Percentiles rank a stretch among this genome's conserved stretches.
Conservation (phyloP, 306 rosid genomes). For the Adenanthera pavonina region DNA sequence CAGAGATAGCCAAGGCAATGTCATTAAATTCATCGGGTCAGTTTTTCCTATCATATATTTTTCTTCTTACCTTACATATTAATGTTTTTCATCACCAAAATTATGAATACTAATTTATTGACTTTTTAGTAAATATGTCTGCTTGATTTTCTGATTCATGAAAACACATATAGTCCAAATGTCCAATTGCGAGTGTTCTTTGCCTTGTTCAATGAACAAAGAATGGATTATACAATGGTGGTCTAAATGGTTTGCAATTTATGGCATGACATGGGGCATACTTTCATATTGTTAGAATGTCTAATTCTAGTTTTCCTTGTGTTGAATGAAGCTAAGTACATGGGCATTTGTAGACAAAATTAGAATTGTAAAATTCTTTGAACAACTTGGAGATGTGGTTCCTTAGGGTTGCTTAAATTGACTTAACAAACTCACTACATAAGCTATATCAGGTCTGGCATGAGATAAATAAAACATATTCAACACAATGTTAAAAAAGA, state of each 20-base stretch:
- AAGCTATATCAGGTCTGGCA: background rate
- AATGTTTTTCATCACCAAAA: background rate
- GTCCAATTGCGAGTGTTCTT: conserved; percentile 10
- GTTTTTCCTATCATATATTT: conserved; percentile 32
- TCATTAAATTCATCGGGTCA: conserved; percentile 89
- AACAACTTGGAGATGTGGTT: too few species aligned
- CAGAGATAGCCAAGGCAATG: conserved; percentile 70
- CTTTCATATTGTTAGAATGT: background rate
- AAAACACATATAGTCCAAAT: conserved; percentile 1
- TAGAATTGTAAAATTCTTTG: background rate
- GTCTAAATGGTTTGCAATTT: conserved; percentile 9
- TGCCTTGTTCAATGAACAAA: conserved; percentile 5
- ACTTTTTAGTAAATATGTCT: background rate
- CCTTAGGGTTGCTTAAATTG: background rate
- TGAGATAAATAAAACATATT: too few species aligned
- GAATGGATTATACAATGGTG: background rate
- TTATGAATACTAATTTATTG: background rate
- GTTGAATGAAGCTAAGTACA: background rate
- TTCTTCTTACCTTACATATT: conserved; percentile 17
- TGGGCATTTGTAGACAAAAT: background rate
- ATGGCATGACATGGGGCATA: conserved; percentile 12
- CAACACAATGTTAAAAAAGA: background rate
- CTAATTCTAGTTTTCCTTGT: background rate
- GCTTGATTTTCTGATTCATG: background rate
- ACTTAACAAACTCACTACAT: background rate